Evolutionary conservation across 2,329 filamentous ascomycete genomes (phyloP).

Genomic region (Alternaria arbusti): DNA sequence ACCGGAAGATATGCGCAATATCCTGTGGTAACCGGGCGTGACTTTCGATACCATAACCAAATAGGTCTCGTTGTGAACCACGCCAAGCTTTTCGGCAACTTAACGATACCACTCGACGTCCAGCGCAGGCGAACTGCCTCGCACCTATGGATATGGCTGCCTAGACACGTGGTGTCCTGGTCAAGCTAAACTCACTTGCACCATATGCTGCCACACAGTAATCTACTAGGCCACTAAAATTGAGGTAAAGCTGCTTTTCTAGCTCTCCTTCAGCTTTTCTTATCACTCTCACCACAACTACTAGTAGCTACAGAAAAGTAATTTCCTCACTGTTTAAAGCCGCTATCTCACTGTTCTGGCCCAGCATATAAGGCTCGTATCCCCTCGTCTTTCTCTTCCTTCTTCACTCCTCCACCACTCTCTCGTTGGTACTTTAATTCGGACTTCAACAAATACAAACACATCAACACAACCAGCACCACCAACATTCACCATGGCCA

Average conservation of each 20-base stretch:
- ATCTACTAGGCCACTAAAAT: neutral
- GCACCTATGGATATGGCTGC: neutral
- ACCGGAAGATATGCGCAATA: neutral
- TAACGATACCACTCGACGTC: neutral
- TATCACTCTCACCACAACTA: constrained; percentile 10
- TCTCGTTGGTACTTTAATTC: neutral
- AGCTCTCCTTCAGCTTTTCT: constrained; percentile 6
- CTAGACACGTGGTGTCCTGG: neutral
- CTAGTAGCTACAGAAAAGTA: neutral
- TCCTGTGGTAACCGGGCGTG: neutral
- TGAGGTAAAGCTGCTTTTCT: neutral
- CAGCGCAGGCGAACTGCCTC: neutral
- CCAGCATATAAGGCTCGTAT: neutral
- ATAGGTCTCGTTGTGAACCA: neutral
- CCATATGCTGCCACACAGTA: neutral
- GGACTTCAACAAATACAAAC: neutral
- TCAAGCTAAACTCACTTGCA: neutral
- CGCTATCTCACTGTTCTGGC: neutral
- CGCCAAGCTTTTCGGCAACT: neutral
- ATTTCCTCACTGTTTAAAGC: constrained; percentile 5
- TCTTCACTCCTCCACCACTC: constrained; percentile 1
- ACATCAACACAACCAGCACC: neutral
- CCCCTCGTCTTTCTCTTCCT: neutral
- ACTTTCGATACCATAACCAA: neutral
- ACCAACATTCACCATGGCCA: constrained; percentile 10